phyloP scores from a whole-genome alignment of 164 flowering plant species.

The Annona cherimola region DNA sequence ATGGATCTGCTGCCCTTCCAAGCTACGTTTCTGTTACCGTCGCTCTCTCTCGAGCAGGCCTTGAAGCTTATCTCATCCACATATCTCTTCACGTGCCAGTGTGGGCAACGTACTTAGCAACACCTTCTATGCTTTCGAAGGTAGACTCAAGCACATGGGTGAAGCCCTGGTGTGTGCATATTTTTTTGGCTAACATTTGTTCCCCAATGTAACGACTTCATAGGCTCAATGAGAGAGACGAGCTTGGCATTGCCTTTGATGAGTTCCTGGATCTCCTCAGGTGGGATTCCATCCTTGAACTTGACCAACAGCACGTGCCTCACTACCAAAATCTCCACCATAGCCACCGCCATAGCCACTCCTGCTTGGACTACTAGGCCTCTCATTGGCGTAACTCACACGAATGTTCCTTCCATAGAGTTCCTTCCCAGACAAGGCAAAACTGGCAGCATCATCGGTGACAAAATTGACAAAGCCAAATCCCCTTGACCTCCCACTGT shows the following conservation, averaged over 20 bases:
- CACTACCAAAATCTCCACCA: conserved; percentile 20
- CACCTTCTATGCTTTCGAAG: conserved; percentile 64
- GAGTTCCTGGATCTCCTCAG: no score
- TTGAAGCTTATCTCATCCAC: no score
- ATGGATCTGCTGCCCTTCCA: no score
- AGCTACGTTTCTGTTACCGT: no score
- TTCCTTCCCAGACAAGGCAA: conserved; percentile 58
- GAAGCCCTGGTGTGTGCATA: conserved; percentile 73
- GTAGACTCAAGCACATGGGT: conserved; percentile 82
- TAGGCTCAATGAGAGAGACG: no score
- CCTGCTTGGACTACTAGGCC: conserved; percentile 25
- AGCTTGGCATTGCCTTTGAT: no score
- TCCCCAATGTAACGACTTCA: no score
- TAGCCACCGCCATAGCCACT: conserved; percentile 23
- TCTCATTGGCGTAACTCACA: conserved; percentile 53
- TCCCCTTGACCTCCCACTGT: conserved; percentile 73
- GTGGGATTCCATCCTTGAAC: no score
- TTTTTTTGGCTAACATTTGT: conserved; percentile 74
- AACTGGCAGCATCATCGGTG: conserved; percentile 40
- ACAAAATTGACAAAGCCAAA: conserved; percentile 69
- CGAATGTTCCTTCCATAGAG: conserved; percentile 58
- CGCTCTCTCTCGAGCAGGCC: no score
- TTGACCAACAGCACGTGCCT: conserved; percentile 3
- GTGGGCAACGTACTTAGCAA: conserved; percentile 70
- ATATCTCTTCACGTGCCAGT: no score